Base-by-base conservation (phyloP, 2,329 filamentous ascomycete species). In the Cordyceps pruinosa region DNA sequence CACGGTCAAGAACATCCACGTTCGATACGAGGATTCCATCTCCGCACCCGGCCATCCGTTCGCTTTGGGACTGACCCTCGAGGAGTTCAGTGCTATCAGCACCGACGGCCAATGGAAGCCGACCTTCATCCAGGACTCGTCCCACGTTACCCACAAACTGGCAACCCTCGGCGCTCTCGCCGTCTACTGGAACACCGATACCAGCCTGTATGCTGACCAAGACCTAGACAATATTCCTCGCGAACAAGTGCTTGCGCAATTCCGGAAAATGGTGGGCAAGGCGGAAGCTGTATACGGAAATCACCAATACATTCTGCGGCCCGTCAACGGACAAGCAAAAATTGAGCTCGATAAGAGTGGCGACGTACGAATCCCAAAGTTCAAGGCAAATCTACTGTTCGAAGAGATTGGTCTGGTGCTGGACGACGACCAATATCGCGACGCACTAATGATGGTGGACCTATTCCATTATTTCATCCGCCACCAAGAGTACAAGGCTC, bases 351-450 rank as follows among this genome's bases (percentile, higher is more conserved):
- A 97, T 75, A 99, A 99, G 73, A 92, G 89, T 1, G 91, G 90
- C 26, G 88, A 90, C 63, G 73, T 83, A 28, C 85, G 89, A 58
- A 79, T 83, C 17, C 89, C 94, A 3, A 94, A 93, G 66, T 86
- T 94, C 75, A 97, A 97, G 72, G 90, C 92, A 28, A 89, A 88
- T 39, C 75, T 99, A 19, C 75, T 97, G 2, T 99, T 99, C 65
- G 93, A 99, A 67, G 95, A 99, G 68, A 92, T 99, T 58, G 94
- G 95, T 51, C 87, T 99, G 61, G 89, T 97, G n/a, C 81, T 99
- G 32, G 95, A 99, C 64, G 93, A 99, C 63, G 85, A 97, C 63
- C 94, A 99, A 70, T 99, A 99, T 69, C 88, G 95, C 30, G 94
- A 99, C 73, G 90, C 88, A 5, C 75, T 99, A 58, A 99, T 99